Evolutionary conservation across 495 filamentous ascomycete species (phyloP).

Genomic region (Penicillium cataractarum): DNA sequence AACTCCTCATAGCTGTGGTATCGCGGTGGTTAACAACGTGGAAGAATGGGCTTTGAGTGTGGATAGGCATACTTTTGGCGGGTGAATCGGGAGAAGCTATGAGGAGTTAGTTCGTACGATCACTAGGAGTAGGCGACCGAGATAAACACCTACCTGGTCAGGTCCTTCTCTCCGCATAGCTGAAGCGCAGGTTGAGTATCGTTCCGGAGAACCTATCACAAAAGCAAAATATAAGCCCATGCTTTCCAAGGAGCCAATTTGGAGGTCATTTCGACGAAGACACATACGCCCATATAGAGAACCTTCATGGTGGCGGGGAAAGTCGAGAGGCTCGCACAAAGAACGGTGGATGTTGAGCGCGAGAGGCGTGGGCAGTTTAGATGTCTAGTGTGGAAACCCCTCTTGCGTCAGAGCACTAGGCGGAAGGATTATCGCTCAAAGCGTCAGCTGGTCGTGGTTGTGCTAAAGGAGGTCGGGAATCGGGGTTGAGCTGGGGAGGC

Average conservation of each 20-base stretch:
- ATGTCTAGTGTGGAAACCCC: background rate
- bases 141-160: slow-evolving; percentile 52
- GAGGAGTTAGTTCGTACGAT: slow-evolving; percentile 9
- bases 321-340: slow-evolving; percentile 13
- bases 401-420: background rate
- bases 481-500: background rate
- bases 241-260: background rate
- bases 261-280: slow-evolving; percentile 5
- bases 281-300: slow-evolving; percentile 84
- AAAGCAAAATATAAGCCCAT: background rate
- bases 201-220: slow-evolving; percentile 74
- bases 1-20: slow-evolving; percentile 55
- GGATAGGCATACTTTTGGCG: slow-evolving; percentile 56
- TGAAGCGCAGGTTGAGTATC: slow-evolving; percentile 77
- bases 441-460: slow-evolving; percentile 4
- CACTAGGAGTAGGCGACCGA: background rate
- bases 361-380: background rate
- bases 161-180: slow-evolving; percentile 77
- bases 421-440: slow-evolving; percentile 2
- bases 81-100: slow-evolving; percentile 77
- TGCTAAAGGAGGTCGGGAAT: slow-evolving; percentile 4
- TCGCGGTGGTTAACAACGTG: background rate
- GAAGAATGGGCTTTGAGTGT: background rate
- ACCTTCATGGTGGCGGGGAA: slow-evolving; percentile 76
- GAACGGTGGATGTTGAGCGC: slow-evolving; percentile 4